Percentiles rank a stretch among this genome's conserved stretches.
These are phyloP conservation scores for Beta corolliflora DNA, from an alignment of 179 eudicot species.

Conservation along the genomic window DNA sequence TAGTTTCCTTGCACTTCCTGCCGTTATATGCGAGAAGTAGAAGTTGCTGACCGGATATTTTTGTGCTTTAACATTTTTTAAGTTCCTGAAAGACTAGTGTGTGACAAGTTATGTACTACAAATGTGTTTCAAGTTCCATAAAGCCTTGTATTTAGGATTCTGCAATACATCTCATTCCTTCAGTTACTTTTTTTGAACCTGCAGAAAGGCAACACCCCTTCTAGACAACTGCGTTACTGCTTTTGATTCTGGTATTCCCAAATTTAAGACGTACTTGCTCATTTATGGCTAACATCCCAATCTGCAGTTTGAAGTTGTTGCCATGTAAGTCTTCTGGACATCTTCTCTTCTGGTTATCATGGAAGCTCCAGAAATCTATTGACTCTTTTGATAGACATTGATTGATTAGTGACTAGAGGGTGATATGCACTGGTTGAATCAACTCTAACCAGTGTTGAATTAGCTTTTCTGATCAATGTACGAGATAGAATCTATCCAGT, in stretches of 20 bases:
- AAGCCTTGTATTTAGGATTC: background rate
- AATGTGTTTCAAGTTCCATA: background rate
- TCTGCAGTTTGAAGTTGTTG: constrained; percentile 2
- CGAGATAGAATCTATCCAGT: background rate
- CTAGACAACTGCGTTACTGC: background rate
- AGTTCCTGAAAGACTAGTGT: background rate
- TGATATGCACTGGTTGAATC: background rate
- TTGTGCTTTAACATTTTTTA: background rate
- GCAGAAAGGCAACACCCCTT: no score
- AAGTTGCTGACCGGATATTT: background rate
- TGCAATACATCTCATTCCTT: background rate
- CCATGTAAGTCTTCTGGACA: no score
- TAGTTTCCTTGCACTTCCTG: no score
- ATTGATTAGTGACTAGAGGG: background rate
- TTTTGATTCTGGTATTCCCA: background rate
- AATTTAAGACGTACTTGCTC: background rate
- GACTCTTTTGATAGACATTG: background rate
- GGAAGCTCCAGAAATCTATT: background rate
- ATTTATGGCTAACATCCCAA: background rate
- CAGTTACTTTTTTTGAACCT: background rate
- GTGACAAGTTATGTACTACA: background rate
- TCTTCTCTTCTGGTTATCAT: background rate
- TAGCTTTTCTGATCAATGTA: no score
- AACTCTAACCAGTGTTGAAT: no score
- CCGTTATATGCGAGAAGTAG: background rate